These are phyloP conservation scores for Peronosclerospora sorghi DNA, from an alignment of 352 stramenopile species.

Conservation along the genomic window DNA sequence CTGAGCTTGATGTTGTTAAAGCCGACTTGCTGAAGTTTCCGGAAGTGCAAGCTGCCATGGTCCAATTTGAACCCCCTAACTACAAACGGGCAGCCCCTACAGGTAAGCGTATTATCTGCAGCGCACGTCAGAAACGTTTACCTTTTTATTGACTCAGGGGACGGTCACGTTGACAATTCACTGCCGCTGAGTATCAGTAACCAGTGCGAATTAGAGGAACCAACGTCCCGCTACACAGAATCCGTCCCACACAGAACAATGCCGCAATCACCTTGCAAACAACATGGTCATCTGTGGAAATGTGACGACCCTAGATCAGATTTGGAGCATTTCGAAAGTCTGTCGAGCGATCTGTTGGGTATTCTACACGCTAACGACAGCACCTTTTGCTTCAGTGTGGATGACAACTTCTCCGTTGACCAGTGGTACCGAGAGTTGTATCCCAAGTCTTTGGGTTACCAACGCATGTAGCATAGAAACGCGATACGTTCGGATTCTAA, in stretches of 20 bases:
- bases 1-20: constrained; percentile 13
- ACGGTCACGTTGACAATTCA: background rate
- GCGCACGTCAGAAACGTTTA: background rate
- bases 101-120: background rate
- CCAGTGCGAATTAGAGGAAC: constrained; percentile 2
- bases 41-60: constrained; percentile 16
- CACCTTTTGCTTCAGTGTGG: constrained; percentile 17
- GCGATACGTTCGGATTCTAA: too few relatives aligned
- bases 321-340: background rate
- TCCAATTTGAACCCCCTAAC: constrained; percentile 7
- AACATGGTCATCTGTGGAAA: constrained; percentile 1
- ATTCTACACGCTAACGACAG: background rate
- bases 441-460: constrained; percentile 7
- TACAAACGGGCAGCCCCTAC: constrained; percentile 1
- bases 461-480: background rate
- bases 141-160: constrained; percentile 1
- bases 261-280: constrained; percentile 4
- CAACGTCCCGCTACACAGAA: constrained; percentile 1
- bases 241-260: constrained; percentile 1
- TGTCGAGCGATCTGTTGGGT: constrained; percentile 4
- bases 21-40: constrained; percentile 8
- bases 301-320: constrained; percentile 1
- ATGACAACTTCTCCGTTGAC: constrained; percentile 23
- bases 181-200: constrained; percentile 1
- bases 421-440: constrained; percentile 25